Conservation (phyloP, 306 rosid species). For the Begonia loranthoides region DNA sequence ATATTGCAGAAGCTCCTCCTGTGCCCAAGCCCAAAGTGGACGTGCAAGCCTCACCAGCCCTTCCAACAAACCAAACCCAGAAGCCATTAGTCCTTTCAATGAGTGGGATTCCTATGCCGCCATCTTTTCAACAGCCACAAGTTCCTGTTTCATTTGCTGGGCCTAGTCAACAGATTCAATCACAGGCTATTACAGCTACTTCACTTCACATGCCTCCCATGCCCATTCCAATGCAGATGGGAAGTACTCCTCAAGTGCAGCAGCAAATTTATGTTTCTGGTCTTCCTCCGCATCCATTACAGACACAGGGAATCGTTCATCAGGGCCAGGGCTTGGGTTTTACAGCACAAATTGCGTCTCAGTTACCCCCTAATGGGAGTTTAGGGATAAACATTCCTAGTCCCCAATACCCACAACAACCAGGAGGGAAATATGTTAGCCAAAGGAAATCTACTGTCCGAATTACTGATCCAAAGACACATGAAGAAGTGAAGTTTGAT, state of each 20-base stretch:
- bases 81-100: conserved; percentile 52
- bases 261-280: conserved; percentile 54
- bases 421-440: conserved; percentile 55
- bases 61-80: conserved; percentile 41
- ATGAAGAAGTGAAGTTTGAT: conserved; percentile 75
- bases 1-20: conserved; percentile 30
- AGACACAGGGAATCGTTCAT: conserved; percentile 51
- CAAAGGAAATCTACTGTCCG: conserved; percentile 68
- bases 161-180: conserved; percentile 64
- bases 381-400: conserved; percentile 37
- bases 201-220: conserved; percentile 54
- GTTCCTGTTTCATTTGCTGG: conserved; percentile 61
- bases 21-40: conserved; percentile 43
- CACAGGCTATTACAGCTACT: conserved; percentile 57
- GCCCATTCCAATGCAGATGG: conserved; percentile 44
- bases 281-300: conserved; percentile 73
- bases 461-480: conserved; percentile 95
- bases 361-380: conserved; percentile 36
- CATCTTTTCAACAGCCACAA: conserved; percentile 58
- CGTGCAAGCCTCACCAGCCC: conserved; percentile 20
- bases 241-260: conserved; percentile 67
- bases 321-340: conserved; percentile 56
- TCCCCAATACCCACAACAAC: conserved; percentile 61
- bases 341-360: conserved; percentile 59
- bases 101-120: conserved; percentile 53